Evolutionary conservation across 2,329 filamentous ascomycete species (phyloP), one percentile per base, ranked within the genome.

Genomic region (Talaromyces verruculosus): DNA sequence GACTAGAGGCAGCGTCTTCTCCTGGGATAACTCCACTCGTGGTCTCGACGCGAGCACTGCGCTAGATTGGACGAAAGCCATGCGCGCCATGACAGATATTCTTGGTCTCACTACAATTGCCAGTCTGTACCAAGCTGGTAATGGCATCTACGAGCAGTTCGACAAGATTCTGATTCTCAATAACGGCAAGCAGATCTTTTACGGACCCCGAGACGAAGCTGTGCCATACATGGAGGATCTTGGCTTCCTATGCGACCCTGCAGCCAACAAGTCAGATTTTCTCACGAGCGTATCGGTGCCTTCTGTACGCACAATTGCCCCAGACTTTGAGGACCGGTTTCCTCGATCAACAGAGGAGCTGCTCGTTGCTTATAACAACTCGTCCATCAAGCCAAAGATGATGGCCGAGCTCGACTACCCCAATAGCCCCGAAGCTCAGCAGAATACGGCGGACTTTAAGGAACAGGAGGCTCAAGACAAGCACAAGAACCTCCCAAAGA

Each of bases 111-210:
- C 86, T 0, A 84, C 86, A 0, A 85, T 89, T 55, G 86, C 89
- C 13, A 89, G 87, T 0, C 79, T 90, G 0, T 91, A 91, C 72
- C 89, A 91, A 72, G 88, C 89, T 2, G 87, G 87, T 5, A 89
- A 91, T 64, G 87, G 84, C 22, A 90, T 91, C 67, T 90, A 89
- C 73, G 80, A 89, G 28, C 81, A 88, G 0, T 91, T 91, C 72
- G 88, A 91, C 73, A 91, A 91, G 72, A 87, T 90, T 0, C 79
- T 91, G 0, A 84, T 91, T 6, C 81, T 91, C 2, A 88, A 91
- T 57, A 83, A 87, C 65, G 89, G 89, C 55, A 86, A 87, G 67
- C 75, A 91, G 69, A 83, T 90, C 53, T 91, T 84, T 77, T 90
- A 89, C 68, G 89, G 89, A 0, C 83, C 87, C 2, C 22, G 22